phyloP scores from a whole-genome alignment of 495 filamentous ascomycete species.

The Hamigera avellanea region DNA sequence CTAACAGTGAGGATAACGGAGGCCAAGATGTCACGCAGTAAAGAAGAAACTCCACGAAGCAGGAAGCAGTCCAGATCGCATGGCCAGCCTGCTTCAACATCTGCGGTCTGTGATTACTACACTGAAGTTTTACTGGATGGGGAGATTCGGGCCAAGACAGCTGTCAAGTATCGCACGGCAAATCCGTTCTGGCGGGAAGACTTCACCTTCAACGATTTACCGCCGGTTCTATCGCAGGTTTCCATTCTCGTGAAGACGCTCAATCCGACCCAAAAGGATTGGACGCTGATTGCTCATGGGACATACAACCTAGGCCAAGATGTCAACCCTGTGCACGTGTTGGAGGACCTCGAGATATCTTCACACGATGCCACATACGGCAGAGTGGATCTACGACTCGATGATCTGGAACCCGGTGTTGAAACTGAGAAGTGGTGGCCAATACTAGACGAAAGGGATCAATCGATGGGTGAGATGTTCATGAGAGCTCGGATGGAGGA shows the following conservation, averaged over 20 bases:
- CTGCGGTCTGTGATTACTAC: conserved; percentile 48
- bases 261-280: conserved; percentile 41
- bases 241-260: conserved; percentile 70
- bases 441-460: conserved; percentile 58
- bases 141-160: conserved; percentile 76
- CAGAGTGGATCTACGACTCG: conserved; percentile 71
- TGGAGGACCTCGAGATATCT: conserved; percentile 40
- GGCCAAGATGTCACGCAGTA: conserved; percentile 37
- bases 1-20: conserved; percentile 49
- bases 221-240: conserved; percentile 63
- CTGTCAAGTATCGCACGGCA: conserved; percentile 65
- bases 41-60: conserved; percentile 22
- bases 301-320: conserved; percentile 33
- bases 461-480: conserved; percentile 75
- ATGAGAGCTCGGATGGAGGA: conserved; percentile 78
- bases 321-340: conserved; percentile 26
- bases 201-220: conserved; percentile 75
- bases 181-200: conserved; percentile 95
- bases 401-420: conserved; percentile 66
- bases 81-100: conserved; percentile 16
- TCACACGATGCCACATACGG: conserved; percentile 54
- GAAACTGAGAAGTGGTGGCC: conserved; percentile 88
- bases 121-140: conserved; percentile 89
- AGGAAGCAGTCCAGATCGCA: conserved; percentile 31
- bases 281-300: conserved; percentile 38